Evolutionary conservation across 2,329 filamentous ascomycete genomes (phyloP).

Genomic region (Aspergillus sp.): DNA sequence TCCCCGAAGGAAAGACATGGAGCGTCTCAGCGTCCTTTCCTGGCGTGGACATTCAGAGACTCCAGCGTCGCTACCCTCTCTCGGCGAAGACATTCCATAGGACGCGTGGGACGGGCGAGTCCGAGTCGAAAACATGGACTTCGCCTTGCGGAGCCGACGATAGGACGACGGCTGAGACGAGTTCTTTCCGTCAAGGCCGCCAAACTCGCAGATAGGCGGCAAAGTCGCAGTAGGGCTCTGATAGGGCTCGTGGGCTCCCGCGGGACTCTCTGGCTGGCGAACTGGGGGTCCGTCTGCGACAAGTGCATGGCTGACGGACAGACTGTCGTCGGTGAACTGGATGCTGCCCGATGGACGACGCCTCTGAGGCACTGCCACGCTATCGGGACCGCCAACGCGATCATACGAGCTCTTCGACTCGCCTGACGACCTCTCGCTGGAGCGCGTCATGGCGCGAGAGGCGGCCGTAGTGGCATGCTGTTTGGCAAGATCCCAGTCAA

Average conservation of each 20-base stretch:
- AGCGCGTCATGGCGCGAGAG: constrained; percentile 33
- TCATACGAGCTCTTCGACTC: constrained; percentile 20
- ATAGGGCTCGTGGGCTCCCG: constrained; percentile 1
- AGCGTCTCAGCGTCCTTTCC: constrained; percentile 26
- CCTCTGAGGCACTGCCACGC: constrained; percentile 17
- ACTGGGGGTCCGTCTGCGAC: not conserved
- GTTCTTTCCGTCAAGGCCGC: constrained; percentile 26
- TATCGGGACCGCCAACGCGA: constrained; percentile 18
- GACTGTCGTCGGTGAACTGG: constrained; percentile 7
- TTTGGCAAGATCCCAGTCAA: constrained; percentile 22
- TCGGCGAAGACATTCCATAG: constrained; percentile 9
- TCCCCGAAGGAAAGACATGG: constrained; percentile 34
- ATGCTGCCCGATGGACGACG: constrained; percentile 11
- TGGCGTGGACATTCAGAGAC: constrained; percentile 6
- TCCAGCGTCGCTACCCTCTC: constrained; percentile 4
- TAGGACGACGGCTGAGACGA: constrained; percentile 38
- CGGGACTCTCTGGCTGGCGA: not conserved
- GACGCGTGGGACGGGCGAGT: constrained; percentile 18
- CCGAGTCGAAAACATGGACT: constrained; percentile 39
- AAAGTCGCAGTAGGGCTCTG: constrained; percentile 12
- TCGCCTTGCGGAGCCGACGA: constrained; percentile 37
- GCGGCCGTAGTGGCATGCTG: constrained; percentile 34
- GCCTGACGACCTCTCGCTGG: constrained; percentile 18
- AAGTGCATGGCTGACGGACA: constrained; percentile 2
- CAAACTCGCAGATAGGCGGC: constrained; percentile 22